phyloP scores from a whole-genome alignment of 495 filamentous ascomycete genomes.

The Penicillium simplicissimum region DNA sequence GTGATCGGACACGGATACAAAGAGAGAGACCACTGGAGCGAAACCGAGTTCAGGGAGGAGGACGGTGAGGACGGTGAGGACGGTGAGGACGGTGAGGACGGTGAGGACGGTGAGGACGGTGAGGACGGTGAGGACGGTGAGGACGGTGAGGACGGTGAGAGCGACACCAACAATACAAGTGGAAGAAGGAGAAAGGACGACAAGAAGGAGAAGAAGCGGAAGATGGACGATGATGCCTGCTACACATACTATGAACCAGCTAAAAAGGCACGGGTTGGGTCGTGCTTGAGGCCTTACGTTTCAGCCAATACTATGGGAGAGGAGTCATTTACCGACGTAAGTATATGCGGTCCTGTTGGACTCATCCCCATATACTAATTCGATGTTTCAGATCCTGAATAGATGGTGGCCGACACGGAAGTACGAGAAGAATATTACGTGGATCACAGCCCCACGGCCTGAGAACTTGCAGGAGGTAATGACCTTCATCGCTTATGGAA shows the following conservation, averaged over 20 bases:
- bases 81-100: too few species aligned
- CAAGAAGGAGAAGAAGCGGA: background rate
- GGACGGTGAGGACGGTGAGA: too few species aligned
- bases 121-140: too few species aligned
- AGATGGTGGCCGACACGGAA: background rate
- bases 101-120: too few species aligned
- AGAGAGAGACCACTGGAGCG: background rate
- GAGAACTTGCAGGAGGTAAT: background rate
- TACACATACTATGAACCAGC: background rate
- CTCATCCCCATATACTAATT: background rate
- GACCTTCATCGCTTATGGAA: background rate
- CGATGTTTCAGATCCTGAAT: background rate
- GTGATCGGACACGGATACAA: constrained; percentile 2
- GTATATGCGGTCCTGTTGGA: background rate
- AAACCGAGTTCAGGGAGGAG: too few species aligned
- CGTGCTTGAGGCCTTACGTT: background rate
- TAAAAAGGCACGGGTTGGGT: background rate
- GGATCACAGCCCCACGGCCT: background rate
- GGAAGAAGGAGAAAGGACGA: background rate
- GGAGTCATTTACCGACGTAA: background rate
- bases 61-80: too few species aligned
- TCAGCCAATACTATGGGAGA: background rate
- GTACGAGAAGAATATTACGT: background rate
- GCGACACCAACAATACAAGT: background rate
- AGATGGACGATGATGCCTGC: background rate